A percentile compares a stretch with the other conserved stretches of the same genome.
Conservation (phyloP, 192 early-diverging fungal genomes). For the Allomyces macrogynus region DNA sequence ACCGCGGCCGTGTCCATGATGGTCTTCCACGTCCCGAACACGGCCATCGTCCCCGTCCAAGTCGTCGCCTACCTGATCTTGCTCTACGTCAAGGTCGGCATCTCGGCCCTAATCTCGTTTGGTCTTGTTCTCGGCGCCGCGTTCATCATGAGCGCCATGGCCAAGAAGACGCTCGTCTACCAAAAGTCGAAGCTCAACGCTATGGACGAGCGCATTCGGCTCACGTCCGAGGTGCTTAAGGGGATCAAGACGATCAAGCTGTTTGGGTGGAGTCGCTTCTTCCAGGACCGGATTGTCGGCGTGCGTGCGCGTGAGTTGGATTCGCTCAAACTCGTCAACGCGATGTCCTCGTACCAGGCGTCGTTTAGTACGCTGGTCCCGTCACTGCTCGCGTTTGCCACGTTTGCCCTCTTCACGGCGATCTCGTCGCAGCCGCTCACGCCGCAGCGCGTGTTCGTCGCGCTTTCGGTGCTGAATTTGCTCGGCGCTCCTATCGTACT, state of each 20-base stretch:
- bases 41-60: slow-evolving; percentile 11
- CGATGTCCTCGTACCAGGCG: not conserved
- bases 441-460: not conserved
- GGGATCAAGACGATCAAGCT: slow-evolving; percentile 15
- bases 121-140: slow-evolving; percentile 8
- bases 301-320: slow-evolving; percentile 9
- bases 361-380: not conserved
- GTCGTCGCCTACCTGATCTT: slow-evolving; percentile 9
- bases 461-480: not conserved
- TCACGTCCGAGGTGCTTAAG: slow-evolving; percentile 14
- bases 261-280: slow-evolving; percentile 14
- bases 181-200: slow-evolving; percentile 8
- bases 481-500: not conserved
- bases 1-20: slow-evolving; percentile 9
- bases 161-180: slow-evolving; percentile 10
- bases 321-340: slow-evolving; percentile 4
- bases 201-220: slow-evolving; percentile 16
- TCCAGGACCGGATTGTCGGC: slow-evolving; percentile 7
- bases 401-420: not conserved
- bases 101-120: slow-evolving; percentile 10
- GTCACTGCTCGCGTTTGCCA: not conserved
- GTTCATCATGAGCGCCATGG: slow-evolving; percentile 9
- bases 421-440: not conserved
- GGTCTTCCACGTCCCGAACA: slow-evolving; percentile 4
- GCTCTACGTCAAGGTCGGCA: slow-evolving; percentile 10